phyloP scores from a whole-genome alignment of 2,329 filamentous ascomycete genomes.

The Fonsecaea pedrosoi region DNA sequence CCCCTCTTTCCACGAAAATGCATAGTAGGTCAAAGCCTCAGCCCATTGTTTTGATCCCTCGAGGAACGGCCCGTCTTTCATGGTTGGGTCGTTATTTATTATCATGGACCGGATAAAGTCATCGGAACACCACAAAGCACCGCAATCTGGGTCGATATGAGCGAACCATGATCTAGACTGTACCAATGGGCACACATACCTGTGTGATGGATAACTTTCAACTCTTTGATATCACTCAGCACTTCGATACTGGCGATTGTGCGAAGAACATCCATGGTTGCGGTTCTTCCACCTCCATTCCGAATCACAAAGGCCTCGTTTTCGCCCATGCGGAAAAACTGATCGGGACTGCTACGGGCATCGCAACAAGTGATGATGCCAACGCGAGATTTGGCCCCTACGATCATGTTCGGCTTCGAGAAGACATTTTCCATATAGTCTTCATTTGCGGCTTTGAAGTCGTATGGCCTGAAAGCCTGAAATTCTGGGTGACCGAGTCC shows the following conservation, averaged over 20 bases:
- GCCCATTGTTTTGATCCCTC: slow-evolving; percentile 9
- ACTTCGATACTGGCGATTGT: slow-evolving; percentile 20
- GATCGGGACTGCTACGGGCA: slow-evolving; percentile 20
- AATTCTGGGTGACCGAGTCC: slow-evolving; percentile 15
- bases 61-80: slow-evolving; percentile 19
- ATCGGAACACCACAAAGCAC: slow-evolving; percentile 11
- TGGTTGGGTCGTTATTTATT: slow-evolving; percentile 16
- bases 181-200: not conserved
- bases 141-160: slow-evolving; percentile 16
- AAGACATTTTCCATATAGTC: slow-evolving; percentile 17
- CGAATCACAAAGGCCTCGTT: slow-evolving; percentile 22
- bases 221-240: slow-evolving; percentile 21
- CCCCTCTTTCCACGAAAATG: slow-evolving; percentile 15
- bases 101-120: slow-evolving; percentile 17
- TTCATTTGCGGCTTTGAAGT: slow-evolving; percentile 22
- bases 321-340: slow-evolving; percentile 19
- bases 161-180: not conserved
- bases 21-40: slow-evolving; percentile 9
- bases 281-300: slow-evolving; percentile 24
- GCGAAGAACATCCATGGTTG: slow-evolving; percentile 15
- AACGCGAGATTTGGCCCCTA: slow-evolving; percentile 45
- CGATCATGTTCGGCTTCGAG: slow-evolving; percentile 41
- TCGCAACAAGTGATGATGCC: slow-evolving; percentile 26
- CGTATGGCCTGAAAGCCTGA: slow-evolving; percentile 10
- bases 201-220: slow-evolving; percentile 25